Conservation (phyloP, 306 rosid species). For the Canavalia gladiata region DNA sequence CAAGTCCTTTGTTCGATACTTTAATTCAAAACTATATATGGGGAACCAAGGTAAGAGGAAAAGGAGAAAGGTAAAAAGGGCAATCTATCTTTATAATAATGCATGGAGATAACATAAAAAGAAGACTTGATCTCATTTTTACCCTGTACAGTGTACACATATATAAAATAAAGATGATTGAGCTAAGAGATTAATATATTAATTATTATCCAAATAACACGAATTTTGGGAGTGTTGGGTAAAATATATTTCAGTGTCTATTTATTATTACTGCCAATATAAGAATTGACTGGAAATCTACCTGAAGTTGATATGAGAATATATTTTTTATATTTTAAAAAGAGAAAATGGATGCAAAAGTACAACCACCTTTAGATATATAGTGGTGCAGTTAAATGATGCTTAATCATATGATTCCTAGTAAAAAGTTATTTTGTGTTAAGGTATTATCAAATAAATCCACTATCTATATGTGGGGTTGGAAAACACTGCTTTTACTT, state of each 20-base stretch:
- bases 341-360: constrained; percentile 12
- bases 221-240: constrained; percentile 9
- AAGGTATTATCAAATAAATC: constrained; percentile 1
- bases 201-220: constrained; percentile 24
- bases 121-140: neutral
- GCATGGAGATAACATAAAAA: constrained; percentile 39
- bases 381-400: constrained; percentile 32
- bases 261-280: constrained; percentile 1
- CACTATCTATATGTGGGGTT: constrained; percentile 42
- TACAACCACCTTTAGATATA: constrained; percentile 30
- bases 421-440: constrained; percentile 7
- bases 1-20: constrained; percentile 45
- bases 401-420: constrained; percentile 32
- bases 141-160: neutral
- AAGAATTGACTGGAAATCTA: constrained; percentile 42
- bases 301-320: neutral
- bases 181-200: neutral
- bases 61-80: constrained; percentile 46
- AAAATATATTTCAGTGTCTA: neutral
- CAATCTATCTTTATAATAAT: constrained; percentile 38
- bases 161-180: constrained; percentile 28
- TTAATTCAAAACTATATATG: constrained; percentile 51
- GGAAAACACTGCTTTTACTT: constrained; percentile 40
- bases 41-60: constrained; percentile 36
- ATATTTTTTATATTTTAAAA: neutral